A percentile compares a stretch with the other conserved stretches of the same genome.
phyloP scores from a whole-genome alignment of 2,329 filamentous ascomycete species.

The Claviceps citrina region DNA sequence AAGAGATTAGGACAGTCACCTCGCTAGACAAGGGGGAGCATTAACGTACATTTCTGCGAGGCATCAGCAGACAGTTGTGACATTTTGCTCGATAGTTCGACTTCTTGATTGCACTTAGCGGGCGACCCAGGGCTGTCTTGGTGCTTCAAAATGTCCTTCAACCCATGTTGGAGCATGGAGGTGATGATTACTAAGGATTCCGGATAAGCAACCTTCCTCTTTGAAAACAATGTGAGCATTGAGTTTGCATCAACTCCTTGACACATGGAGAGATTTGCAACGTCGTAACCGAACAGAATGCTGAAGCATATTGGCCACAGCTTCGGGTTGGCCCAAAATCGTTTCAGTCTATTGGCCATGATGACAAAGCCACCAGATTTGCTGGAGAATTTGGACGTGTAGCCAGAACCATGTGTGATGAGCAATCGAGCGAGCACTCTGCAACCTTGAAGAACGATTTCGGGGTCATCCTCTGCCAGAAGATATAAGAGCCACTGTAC shows the following conservation, averaged over 20 bases:
- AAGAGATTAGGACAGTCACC: background rate
- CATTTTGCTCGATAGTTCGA: background rate
- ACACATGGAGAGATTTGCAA: conserved; percentile 58
- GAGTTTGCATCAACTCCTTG: conserved; percentile 58
- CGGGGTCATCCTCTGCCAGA: conserved; percentile 69
- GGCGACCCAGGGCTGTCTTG: conserved; percentile 46
- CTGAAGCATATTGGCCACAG: conserved; percentile 83
- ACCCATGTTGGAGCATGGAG: conserved; percentile 72
- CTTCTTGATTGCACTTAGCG: conserved; percentile 6
- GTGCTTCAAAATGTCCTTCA: conserved; percentile 53
- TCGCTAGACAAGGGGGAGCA: background rate
- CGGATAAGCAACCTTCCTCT: conserved; percentile 53
- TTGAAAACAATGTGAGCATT: conserved; percentile 59
- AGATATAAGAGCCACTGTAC: conserved; percentile 77
- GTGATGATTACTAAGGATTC: conserved; percentile 69
- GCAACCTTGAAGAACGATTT: conserved; percentile 64
- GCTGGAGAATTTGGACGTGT: conserved; percentile 66
- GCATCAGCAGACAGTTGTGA: background rate
- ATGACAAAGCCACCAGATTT: conserved; percentile 82
- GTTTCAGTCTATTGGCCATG: conserved; percentile 64
- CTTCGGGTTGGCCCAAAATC: conserved; percentile 76
- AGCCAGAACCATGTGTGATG: conserved; percentile 64
- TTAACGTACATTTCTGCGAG: background rate
- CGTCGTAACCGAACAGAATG: conserved; percentile 72
- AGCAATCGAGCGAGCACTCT: conserved; percentile 75